Evolutionary conservation across 2,329 filamentous ascomycete genomes (phyloP).

Genomic region (Penicillium hesseltinei): DNA sequence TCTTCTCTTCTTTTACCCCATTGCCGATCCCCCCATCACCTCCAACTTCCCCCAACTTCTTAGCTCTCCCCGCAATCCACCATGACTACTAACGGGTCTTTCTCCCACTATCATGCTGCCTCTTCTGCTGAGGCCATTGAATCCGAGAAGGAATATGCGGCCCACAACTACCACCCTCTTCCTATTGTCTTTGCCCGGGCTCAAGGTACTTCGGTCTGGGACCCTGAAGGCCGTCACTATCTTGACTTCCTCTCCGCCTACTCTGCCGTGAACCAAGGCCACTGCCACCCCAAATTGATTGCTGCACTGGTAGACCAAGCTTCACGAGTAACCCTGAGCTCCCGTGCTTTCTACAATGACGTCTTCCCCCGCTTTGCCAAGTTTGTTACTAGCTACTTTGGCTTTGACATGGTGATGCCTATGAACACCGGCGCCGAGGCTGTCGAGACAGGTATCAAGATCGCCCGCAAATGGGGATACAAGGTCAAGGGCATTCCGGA

Average conservation of each 20-base stretch:
- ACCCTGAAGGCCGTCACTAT: slow-evolving; percentile 92
- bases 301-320: slow-evolving; percentile 89
- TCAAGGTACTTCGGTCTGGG: slow-evolving; percentile 86
- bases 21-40: slow-evolving; percentile 7
- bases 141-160: slow-evolving; percentile 78
- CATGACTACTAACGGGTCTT: slow-evolving; percentile 41
- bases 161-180: slow-evolving; percentile 98
- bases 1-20: neutral
- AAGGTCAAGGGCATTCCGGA: slow-evolving; percentile 88
- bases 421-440: slow-evolving; percentile 99
- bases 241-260: slow-evolving; percentile 98
- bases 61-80: slow-evolving; percentile 16
- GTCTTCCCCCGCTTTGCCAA: slow-evolving; percentile 95
- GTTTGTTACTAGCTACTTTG: slow-evolving; percentile 83
- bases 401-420: slow-evolving; percentile 95
- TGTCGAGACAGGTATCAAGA: slow-evolving; percentile 92
- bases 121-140: slow-evolving; percentile 78
- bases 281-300: slow-evolving; percentile 95
- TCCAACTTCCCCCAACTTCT: slow-evolving; percentile 15
- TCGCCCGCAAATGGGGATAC: slow-evolving; percentile 97
- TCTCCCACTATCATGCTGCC: slow-evolving; percentile 65
- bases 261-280: slow-evolving; percentile 95
- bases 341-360: slow-evolving; percentile 95
- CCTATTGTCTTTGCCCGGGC: slow-evolving; percentile 90
- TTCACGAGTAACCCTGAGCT: slow-evolving; percentile 83